Conservation (phyloP, 768 basidiomycete species). For the Lepiota subincarnata region DNA sequence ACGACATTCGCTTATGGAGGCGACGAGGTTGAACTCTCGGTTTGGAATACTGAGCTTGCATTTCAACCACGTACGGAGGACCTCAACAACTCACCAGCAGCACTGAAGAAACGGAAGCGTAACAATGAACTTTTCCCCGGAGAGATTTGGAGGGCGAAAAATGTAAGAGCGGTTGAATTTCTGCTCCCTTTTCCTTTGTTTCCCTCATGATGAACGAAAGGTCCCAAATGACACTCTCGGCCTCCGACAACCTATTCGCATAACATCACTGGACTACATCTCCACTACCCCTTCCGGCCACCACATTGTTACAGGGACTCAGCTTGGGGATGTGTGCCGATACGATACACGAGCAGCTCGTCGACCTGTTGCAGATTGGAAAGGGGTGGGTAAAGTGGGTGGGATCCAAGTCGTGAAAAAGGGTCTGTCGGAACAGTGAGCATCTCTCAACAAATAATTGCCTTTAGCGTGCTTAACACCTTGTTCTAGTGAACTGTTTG, state of each 20-base stretch:
- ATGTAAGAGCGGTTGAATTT: too few relatives aligned
- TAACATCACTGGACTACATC: constrained; percentile 64
- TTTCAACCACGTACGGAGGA: constrained; percentile 33
- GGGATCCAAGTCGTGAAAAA: constrained; percentile 58
- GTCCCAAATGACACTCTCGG: constrained; percentile 70
- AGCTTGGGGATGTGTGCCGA: constrained; percentile 65
- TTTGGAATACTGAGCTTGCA: constrained; percentile 68
- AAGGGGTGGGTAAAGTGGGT: constrained; percentile 51
- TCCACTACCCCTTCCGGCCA: constrained; percentile 33
- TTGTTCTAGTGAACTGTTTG: constrained; percentile 56
- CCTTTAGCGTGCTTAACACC: neutral
- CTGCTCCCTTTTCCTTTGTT: neutral
- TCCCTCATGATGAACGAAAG: constrained; percentile 27
- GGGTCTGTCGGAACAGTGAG: constrained; percentile 64
- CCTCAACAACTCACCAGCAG: constrained; percentile 10
- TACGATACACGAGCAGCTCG: constrained; percentile 75
- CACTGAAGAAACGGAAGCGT: constrained; percentile 56
- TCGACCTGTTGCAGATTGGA: constrained; percentile 68
- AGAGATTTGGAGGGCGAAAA: constrained; percentile 84
- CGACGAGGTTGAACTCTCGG: constrained; percentile 78
- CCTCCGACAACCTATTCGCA: constrained; percentile 75
- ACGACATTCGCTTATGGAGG: constrained; percentile 76
- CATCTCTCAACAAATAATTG: neutral
- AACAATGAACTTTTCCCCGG: constrained; percentile 56
- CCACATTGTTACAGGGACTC: constrained; percentile 68